Evolutionary conservation across 495 filamentous ascomycete species (phyloP).

Genomic region (Penicillium arizonense): DNA sequence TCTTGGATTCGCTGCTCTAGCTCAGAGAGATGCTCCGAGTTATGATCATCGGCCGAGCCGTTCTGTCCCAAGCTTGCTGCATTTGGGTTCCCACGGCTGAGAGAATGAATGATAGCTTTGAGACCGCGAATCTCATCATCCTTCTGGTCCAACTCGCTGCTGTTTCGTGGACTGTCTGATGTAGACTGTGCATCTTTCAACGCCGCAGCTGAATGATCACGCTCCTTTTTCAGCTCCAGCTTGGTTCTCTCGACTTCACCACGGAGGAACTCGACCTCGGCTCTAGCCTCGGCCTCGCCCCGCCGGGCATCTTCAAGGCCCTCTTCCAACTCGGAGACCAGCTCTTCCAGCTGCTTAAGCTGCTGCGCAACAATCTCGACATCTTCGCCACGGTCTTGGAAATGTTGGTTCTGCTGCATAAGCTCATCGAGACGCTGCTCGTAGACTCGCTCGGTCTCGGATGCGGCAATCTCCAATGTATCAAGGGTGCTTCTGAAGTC

Average conservation of each 20-base stretch:
- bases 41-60: slow-evolving; percentile 24
- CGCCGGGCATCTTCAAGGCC: slow-evolving; percentile 92
- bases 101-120: slow-evolving; percentile 95
- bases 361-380: slow-evolving; percentile 87
- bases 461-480: slow-evolving; percentile 91
- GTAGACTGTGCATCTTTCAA: slow-evolving; percentile 52
- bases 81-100: slow-evolving; percentile 68
- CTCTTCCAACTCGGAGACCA: slow-evolving; percentile 95
- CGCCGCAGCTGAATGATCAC: slow-evolving; percentile 77
- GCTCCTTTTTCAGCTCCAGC: slow-evolving; percentile 81
- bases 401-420: slow-evolving; percentile 77
- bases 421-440: slow-evolving; percentile 89
- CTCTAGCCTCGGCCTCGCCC: slow-evolving; percentile 95
- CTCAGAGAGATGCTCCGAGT: slow-evolving; percentile 33
- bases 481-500: slow-evolving; percentile 97
- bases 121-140: slow-evolving; percentile 96
- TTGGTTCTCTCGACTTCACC: slow-evolving; percentile 95
- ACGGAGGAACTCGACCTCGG: slow-evolving; percentile 93
- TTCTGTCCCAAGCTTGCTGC: slow-evolving; percentile 28
- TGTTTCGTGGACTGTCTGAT: slow-evolving; percentile 47
- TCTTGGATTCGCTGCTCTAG: slow-evolving; percentile 79
- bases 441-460: slow-evolving; percentile 97
- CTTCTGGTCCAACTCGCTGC: slow-evolving; percentile 82
- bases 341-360: slow-evolving; percentile 90
- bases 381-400: slow-evolving; percentile 80